A percentile compares a stretch with the other conserved stretches of the same genome.
These are phyloP conservation scores for Phytophthora niederhauseri DNA, from an alignment of 352 stramenopile species.

Conservation along the genomic window DNA sequence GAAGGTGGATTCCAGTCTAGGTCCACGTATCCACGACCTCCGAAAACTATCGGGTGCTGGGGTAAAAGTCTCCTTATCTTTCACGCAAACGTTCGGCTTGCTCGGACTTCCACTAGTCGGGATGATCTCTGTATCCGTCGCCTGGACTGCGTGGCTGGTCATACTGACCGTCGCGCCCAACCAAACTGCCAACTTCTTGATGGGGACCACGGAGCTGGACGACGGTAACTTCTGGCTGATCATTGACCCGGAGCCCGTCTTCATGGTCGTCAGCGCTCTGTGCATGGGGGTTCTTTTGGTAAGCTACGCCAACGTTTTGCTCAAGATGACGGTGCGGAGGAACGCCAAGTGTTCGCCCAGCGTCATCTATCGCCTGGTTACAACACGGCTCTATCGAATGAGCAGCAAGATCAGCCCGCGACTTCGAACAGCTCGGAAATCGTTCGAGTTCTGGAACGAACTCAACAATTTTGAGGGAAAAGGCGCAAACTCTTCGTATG, in stretches of 20 bases:
- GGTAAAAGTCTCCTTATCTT: conserved; percentile 8
- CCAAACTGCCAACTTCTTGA: conserved; percentile 44
- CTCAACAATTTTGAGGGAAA: conserved; percentile 16
- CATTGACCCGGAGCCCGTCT: conserved; percentile 8
- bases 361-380: background rate
- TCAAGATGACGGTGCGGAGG: conserved; percentile 29
- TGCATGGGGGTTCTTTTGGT: conserved; percentile 20
- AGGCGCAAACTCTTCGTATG: conserved; percentile 27
- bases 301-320: conserved; percentile 21
- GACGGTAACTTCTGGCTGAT: conserved; percentile 51
- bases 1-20: background rate
- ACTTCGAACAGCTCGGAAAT: background rate
- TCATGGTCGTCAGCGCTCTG: conserved; percentile 18
- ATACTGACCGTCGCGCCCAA: conserved; percentile 39
- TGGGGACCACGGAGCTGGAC: conserved; percentile 47
- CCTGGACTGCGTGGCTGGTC: conserved; percentile 39
- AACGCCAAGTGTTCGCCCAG: conserved; percentile 5
- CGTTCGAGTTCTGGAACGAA: conserved; percentile 18
- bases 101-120: conserved; percentile 24
- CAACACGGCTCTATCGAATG: conserved; percentile 1
- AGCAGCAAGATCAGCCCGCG: background rate
- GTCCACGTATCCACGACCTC: background rate
- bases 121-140: conserved; percentile 20
- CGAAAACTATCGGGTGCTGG: background rate
- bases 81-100: conserved; percentile 23